phyloP scores from a whole-genome alignment of 108 stramenopile species.

The Cylindrotheca closterium region DNA sequence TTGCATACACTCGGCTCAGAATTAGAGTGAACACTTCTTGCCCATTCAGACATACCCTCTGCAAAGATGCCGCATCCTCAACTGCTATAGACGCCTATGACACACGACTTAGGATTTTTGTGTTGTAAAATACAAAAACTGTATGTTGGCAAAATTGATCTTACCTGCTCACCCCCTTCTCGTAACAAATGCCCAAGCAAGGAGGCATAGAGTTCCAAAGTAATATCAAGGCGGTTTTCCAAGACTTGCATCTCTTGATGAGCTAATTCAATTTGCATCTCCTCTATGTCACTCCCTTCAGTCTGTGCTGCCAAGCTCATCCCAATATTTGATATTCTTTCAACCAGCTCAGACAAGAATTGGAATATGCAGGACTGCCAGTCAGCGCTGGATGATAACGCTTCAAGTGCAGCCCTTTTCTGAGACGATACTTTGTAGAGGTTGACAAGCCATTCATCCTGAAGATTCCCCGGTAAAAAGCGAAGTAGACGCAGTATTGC shows the following conservation, averaged over 20 bases:
- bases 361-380: conserved; percentile 83
- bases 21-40: conserved; percentile 66
- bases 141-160: neutral
- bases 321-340: conserved; percentile 36
- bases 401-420: conserved; percentile 11
- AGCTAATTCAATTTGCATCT: neutral
- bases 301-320: neutral
- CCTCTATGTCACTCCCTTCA: neutral
- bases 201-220: conserved; percentile 72
- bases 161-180: conserved; percentile 62
- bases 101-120: neutral
- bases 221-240: conserved; percentile 52
- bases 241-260: neutral
- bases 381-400: conserved; percentile 41
- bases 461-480: conserved; percentile 55
- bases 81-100: conserved; percentile 50
- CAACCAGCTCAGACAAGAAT: conserved; percentile 70
- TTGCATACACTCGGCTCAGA: conserved; percentile 70
- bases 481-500: conserved; percentile 68
- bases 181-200: conserved; percentile 73
- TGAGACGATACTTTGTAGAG: conserved; percentile 37
- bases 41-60: conserved; percentile 74
- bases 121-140: neutral
- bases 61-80: conserved; percentile 76
- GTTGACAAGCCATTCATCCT: conserved; percentile 68